Conservation (phyloP, 108 stramenopile species). For the Skeletonema costatum region DNA sequence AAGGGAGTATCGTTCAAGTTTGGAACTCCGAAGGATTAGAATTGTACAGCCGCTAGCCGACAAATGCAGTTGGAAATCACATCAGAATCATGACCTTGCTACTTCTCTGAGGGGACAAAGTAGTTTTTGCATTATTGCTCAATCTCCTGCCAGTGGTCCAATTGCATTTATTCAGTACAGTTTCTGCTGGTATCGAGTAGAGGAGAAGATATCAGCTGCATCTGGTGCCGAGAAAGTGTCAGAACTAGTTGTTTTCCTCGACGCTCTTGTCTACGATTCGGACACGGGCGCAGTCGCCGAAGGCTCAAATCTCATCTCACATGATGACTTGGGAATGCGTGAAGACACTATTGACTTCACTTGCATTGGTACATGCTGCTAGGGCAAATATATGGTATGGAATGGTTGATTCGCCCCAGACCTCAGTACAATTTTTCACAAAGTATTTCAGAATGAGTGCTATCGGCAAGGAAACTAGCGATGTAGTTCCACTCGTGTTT, state of each 20-base stretch:
- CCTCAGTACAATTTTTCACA: constrained; percentile 33
- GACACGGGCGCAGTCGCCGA: neutral
- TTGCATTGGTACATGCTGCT: constrained; percentile 70
- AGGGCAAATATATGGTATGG: constrained; percentile 67
- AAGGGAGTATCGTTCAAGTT: constrained; percentile 33
- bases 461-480: neutral
- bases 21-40: constrained; percentile 15
- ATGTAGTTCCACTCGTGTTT: constrained; percentile 55
- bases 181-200: constrained; percentile 55
- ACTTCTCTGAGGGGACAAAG: constrained; percentile 31
- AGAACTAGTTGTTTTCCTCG: constrained; percentile 62
- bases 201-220: constrained; percentile 26
- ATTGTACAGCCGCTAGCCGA: constrained; percentile 6
- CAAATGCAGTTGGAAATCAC: constrained; percentile 29
- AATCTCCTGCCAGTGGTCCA: constrained; percentile 21
- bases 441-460: constrained; percentile 67
- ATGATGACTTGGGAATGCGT: constrained; percentile 17
- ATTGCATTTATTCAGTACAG: constrained; percentile 46
- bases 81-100: constrained; percentile 23
- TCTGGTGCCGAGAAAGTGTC: constrained; percentile 37
- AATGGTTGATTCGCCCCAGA: constrained; percentile 47
- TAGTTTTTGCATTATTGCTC: constrained; percentile 31
- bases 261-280: constrained; percentile 44
- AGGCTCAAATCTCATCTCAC: constrained; percentile 1
- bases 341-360: constrained; percentile 45